Evolutionary conservation across 352 stramenopile genomes (phyloP), one percentile per base, ranked within the genome.

Genomic region (Nannochloropsis limnetica): DNA sequence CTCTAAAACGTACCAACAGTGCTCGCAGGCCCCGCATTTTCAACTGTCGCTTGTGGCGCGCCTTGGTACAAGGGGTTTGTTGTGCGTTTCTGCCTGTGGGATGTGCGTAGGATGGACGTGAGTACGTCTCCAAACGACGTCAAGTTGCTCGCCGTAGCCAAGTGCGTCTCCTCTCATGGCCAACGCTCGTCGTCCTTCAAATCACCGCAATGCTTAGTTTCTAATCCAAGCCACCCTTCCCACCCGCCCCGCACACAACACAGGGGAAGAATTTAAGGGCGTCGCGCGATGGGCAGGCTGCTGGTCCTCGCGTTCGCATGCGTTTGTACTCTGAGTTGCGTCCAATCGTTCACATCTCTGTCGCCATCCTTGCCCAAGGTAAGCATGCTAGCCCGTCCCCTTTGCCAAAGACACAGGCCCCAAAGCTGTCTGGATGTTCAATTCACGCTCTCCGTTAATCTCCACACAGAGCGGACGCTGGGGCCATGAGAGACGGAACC

Each of bases 351-450:
- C 8, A 29, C 61, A 74, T 20, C 61, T 20, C 11, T 74, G 61
- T 74, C 61, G 61, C 25, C 61, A 74, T 74, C 61, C 61, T 25
- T 11, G 61, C 61, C 11, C 61, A 74, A 74, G 61, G 61, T 74
- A 74, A 8, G 61, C 25, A 29, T 74, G 61, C 22, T 27, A 49
- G 37, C 37, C 37, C 37, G 8, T 49, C 4, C 37, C 4, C 37
- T 17, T 20, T 0, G 37, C 37, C 37, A 49, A 14, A 49, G 11
- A 49, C 37, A 17, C 11, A 14, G 8, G 8, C 17, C 37, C 37
- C 4, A 49, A 49, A 14, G 37, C 37, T 49, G 8, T 49, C 37
- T n/a, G 8, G 37, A 6, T 49, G 11, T 49, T 14, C 17, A 6
- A 6, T 14, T 49, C 4, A 49, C 8, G 2, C 8, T 14, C 3